phyloP scores from a whole-genome alignment of 2,329 filamentous ascomycete species.

The Boeremia exigua region DNA sequence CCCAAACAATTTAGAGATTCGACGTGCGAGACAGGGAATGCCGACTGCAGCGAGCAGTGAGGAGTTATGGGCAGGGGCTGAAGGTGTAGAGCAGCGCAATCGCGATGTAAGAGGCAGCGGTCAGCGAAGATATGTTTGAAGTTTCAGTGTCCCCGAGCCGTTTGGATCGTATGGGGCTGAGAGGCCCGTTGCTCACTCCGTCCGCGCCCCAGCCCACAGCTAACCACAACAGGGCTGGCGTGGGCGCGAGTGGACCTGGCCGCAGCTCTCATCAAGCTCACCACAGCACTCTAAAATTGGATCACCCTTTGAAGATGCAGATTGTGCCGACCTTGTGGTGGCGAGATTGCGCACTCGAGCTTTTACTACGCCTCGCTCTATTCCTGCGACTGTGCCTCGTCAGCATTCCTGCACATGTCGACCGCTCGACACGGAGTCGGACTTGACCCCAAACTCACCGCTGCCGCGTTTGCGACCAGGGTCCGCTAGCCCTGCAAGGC shows the following conservation, averaged over 20 bases:
- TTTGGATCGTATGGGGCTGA: slow-evolving; percentile 13
- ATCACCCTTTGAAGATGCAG: not conserved
- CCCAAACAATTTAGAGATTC: slow-evolving; percentile 13
- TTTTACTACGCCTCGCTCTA: not conserved
- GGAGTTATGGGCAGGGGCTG: not conserved
- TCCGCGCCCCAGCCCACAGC: slow-evolving; percentile 4
- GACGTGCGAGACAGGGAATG: slow-evolving; percentile 14
- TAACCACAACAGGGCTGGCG: not conserved
- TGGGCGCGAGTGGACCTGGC: slow-evolving; percentile 5
- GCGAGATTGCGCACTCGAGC: not conserved
- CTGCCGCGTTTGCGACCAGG: slow-evolving; percentile 10
- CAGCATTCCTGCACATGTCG: not conserved
- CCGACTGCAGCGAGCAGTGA: slow-evolving; percentile 1
- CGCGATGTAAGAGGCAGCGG: slow-evolving; percentile 8
- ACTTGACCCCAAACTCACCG: slow-evolving; percentile 14
- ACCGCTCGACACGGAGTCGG: slow-evolving; percentile 5
- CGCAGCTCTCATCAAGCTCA: slow-evolving; percentile 1
- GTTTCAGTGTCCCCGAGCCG: slow-evolving; percentile 14
- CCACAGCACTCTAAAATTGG: slow-evolving; percentile 15
- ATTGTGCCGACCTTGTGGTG: slow-evolving; percentile 4
- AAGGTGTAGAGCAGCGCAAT: slow-evolving; percentile 5
- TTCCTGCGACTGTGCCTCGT: not conserved
- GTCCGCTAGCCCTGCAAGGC: slow-evolving; percentile 15
- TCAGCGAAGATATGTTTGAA: slow-evolving; percentile 20
- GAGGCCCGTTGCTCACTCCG: slow-evolving; percentile 3